These are phyloP conservation scores for Anthracocystis walkeri DNA, from an alignment of 1,284 basidiomycete genomes.

Conservation along the genomic window DNA sequence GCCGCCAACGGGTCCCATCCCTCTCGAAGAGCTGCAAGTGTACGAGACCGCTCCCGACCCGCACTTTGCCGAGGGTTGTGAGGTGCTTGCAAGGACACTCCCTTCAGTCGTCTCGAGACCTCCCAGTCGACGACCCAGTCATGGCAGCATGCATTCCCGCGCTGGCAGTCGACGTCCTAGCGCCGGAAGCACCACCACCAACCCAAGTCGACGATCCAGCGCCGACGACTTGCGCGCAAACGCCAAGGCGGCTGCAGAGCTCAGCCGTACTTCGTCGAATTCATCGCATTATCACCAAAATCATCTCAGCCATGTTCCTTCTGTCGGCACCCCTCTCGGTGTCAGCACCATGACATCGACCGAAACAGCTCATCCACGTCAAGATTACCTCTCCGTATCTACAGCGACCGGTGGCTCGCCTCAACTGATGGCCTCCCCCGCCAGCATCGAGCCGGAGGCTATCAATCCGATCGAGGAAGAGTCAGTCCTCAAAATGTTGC, in stretches of 20 bases:
- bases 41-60: slow-evolving; percentile 60
- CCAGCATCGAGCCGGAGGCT: slow-evolving; percentile 27
- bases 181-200: slow-evolving; percentile 26
- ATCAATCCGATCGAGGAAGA: slow-evolving; percentile 47
- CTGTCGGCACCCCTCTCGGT: slow-evolving; percentile 40
- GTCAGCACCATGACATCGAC: slow-evolving; percentile 46
- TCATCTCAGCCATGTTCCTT: slow-evolving; percentile 40
- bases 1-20: slow-evolving; percentile 40
- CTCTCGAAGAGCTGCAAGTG: slow-evolving; percentile 56
- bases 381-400: slow-evolving; percentile 18
- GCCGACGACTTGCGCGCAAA: slow-evolving; percentile 15
- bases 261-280: not conserved
- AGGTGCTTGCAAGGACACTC: slow-evolving; percentile 47
- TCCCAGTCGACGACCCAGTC: slow-evolving; percentile 38
- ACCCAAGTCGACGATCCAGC: slow-evolving; percentile 33
- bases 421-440: slow-evolving; percentile 32
- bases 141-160: slow-evolving; percentile 31
- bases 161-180: slow-evolving; percentile 37
- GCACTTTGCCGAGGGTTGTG: slow-evolving; percentile 50
- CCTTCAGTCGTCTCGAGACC: slow-evolving; percentile 45
- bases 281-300: not conserved
- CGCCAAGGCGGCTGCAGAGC: slow-evolving; percentile 10
- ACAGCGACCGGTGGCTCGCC: slow-evolving; percentile 33
- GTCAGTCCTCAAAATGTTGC: slow-evolving; percentile 33
- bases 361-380: slow-evolving; percentile 23